A percentile compares a stretch with the other conserved stretches of the same genome.
Conservation (phyloP, 805 yeast species). For the Kazachstania bromeliacearum region DNA sequence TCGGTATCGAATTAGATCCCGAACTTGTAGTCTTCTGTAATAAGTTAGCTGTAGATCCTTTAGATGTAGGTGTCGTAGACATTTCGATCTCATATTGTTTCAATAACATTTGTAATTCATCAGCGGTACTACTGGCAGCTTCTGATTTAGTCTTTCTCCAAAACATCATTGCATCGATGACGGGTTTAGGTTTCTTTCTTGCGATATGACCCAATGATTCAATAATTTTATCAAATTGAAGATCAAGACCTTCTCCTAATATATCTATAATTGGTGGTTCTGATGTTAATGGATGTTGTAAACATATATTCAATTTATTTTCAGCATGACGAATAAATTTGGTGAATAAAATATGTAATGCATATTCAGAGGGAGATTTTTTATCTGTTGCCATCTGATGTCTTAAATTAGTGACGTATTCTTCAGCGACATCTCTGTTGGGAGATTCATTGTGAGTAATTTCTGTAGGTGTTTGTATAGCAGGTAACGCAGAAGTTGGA, state of each 20-base stretch:
- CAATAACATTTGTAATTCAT: slow-evolving; percentile 38
- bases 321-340: slow-evolving; percentile 94
- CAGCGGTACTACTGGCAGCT: slow-evolving; percentile 56
- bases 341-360: slow-evolving; percentile 87
- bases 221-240: slow-evolving; percentile 76
- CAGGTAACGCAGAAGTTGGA: background rate
- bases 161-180: slow-evolving; percentile 94
- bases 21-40: slow-evolving; percentile 23
- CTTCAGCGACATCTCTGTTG: slow-evolving; percentile 16
- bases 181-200: slow-evolving; percentile 82
- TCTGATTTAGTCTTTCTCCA: slow-evolving; percentile 95
- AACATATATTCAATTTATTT: slow-evolving; percentile 65
- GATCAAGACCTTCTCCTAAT: slow-evolving; percentile 78
- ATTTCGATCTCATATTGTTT: slow-evolving; percentile 25
- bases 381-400: slow-evolving; percentile 42
- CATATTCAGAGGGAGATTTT: slow-evolving; percentile 78
- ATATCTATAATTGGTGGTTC: slow-evolving; percentile 77
- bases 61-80: slow-evolving; percentile 4
- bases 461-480: slow-evolving; percentile 1
- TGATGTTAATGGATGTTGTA: slow-evolving; percentile 47
- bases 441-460: background rate
- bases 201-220: slow-evolving; percentile 87
- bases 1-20: slow-evolving; percentile 33
- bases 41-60: slow-evolving; percentile 16
- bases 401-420: slow-evolving; percentile 24